These are phyloP conservation scores for Fraxinus albicans DNA, from an alignment of 305 asterid genomes.

Conservation along the genomic window DNA sequence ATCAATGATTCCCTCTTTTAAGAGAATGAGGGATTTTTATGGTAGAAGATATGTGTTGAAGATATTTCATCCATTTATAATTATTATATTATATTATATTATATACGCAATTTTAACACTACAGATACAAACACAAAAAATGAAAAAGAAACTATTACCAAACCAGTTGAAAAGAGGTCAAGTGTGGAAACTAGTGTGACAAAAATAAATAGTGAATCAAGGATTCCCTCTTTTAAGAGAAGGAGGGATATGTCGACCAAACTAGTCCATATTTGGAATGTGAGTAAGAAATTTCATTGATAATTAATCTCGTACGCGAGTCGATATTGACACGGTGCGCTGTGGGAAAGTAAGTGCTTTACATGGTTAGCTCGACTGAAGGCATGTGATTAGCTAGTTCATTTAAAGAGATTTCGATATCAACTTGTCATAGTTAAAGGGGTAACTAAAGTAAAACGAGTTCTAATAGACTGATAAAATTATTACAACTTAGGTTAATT, in stretches of 20 bases:
- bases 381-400: not conserved
- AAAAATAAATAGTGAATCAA: no score
- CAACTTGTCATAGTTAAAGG: not conserved
- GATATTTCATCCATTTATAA: no score
- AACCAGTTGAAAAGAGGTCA: no score
- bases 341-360: not conserved
- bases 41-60: no score
- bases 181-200: no score
- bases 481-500: not conserved
- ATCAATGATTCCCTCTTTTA: no score
- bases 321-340: not conserved
- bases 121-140: no score
- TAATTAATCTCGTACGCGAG: not conserved
- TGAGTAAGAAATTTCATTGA: not conserved
- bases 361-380: not conserved
- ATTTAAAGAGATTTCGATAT: not conserved
- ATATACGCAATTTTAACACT: no score
- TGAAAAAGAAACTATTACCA: no score
- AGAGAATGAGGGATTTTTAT: no score
- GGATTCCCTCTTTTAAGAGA: no score
- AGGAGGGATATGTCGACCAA: not conserved
- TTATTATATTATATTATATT: no score
- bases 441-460: not conserved
- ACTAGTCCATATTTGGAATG: not conserved
- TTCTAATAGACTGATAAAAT: not conserved